Percentiles rank a stretch among this genome's conserved stretches.
phyloP scores from a whole-genome alignment of 2,329 filamentous ascomycete species.

The Verticillium dahliae region DNA sequence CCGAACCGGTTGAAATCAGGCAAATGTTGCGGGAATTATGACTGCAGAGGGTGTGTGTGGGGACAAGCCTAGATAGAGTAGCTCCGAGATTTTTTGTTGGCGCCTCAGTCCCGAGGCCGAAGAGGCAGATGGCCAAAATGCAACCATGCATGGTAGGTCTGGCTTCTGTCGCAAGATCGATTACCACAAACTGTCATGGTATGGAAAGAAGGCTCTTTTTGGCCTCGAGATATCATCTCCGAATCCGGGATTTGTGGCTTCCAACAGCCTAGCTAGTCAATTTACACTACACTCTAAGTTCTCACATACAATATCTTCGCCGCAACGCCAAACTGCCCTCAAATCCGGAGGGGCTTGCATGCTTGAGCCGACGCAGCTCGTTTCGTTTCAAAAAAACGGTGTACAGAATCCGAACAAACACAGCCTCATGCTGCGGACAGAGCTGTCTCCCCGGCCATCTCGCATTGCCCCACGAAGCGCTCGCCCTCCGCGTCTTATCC shows the following conservation, averaged over 20 bases:
- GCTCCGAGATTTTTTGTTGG: too few species aligned
- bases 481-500: neutral
- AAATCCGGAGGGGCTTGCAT: neutral
- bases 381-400: neutral
- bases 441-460: neutral
- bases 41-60: neutral
- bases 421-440: neutral
- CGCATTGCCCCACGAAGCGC: neutral
- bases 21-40: neutral
- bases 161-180: too few species aligned
- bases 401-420: neutral
- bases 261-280: neutral
- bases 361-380: neutral
- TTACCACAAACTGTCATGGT: too few species aligned
- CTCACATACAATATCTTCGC: conserved; percentile 1
- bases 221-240: too few species aligned
- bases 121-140: too few species aligned
- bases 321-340: conserved; percentile 1
- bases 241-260: neutral
- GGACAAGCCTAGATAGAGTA: too few species aligned
- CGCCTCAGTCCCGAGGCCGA: too few species aligned
- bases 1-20: conserved; percentile 16
- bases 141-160: too few species aligned
- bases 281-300: conserved; percentile 3
- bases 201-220: too few species aligned